Base-by-base conservation (phyloP, 441 rosid species). In the Aleurites moluccanus region DNA sequence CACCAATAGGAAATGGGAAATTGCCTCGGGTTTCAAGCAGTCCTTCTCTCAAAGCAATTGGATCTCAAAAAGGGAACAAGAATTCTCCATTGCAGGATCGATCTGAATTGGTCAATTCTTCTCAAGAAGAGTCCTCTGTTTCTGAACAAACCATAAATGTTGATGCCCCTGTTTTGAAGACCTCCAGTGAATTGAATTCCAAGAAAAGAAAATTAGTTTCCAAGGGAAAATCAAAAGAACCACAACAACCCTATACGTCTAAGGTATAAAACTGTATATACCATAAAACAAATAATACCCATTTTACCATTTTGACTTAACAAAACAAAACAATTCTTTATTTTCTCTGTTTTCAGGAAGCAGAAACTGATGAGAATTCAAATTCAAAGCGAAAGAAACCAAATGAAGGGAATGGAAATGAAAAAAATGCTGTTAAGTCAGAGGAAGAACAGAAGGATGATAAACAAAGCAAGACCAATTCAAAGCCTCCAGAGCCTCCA, bases 161-260 rank as follows among this genome's bases (percentile, higher is more conserved):
- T 61, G 80, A 83, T 60, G 69, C 78, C 53, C 73, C 61, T 15
- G n/a, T n/a, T 64, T 21, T 55, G 20, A 80, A 67, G 66, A 78
- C 73, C 47, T 74, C 80, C 10, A 82, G 72, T 80, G 77, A 86
- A 55, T 45, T 57, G 74, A 80, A 71, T 82, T 80, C 73, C 62
- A 88, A 89, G 85, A 92, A 94, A 85, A 89, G 99, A 65, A 94
- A 92, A 78, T 75, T 88, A 4, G 80, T 50, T 69, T 63, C 86
- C 53, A 83, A 80, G 80, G 93, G 80, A 10, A 92, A 89, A 82
- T 69, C 83, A 4, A 91, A 87, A 85, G 92, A 86, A 53, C 63
- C 82, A 2, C 67, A 5, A 3, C 69, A 20, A 52, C 66, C 85
- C 49, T 77, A 57, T 79, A 70, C 84, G 44, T 77, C 85, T 3